Evolutionary conservation across 192 early-diverging fungal species (phyloP).

Genomic region (Coemansia interrupta): DNA sequence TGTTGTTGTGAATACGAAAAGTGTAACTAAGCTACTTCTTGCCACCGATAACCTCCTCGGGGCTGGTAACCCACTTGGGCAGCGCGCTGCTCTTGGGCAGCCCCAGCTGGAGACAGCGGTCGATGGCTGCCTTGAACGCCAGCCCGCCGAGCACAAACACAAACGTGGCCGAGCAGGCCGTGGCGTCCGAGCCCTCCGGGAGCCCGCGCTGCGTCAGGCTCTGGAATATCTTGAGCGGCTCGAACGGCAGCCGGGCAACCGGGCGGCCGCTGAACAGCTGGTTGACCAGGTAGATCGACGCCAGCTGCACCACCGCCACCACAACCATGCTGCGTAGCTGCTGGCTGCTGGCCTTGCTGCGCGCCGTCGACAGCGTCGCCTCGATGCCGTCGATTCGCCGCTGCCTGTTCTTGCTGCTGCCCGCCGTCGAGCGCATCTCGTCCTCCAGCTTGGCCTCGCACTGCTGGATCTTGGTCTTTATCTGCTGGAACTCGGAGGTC

Average conservation of each 20-base stretch:
- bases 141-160: slow-evolving; percentile 50
- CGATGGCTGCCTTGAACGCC: slow-evolving; percentile 36
- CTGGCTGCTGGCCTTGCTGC: slow-evolving; percentile 37
- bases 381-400: slow-evolving; percentile 47
- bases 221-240: slow-evolving; percentile 38
- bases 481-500: slow-evolving; percentile 37
- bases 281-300: slow-evolving; percentile 34
- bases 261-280: slow-evolving; percentile 22
- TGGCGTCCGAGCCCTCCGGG: slow-evolving; percentile 28
- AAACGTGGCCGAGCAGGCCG: slow-evolving; percentile 53
- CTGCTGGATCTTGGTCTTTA: slow-evolving; percentile 42
- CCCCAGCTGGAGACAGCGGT: slow-evolving; percentile 44
- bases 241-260: slow-evolving; percentile 43
- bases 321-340: slow-evolving; percentile 46
- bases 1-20: not conserved
- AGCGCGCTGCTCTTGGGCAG: slow-evolving; percentile 45
- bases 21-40: slow-evolving; percentile 16
- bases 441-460: slow-evolving; percentile 40
- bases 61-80: slow-evolving; percentile 50
- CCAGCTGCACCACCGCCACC: slow-evolving; percentile 39
- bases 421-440: slow-evolving; percentile 16
- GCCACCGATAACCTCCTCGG: slow-evolving; percentile 30
- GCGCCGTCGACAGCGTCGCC: slow-evolving; percentile 37
- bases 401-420: slow-evolving; percentile 39
- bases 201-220: slow-evolving; percentile 46